Conservation (phyloP, 192 early-diverging fungal genomes). For the Coemansia sp. region DNA sequence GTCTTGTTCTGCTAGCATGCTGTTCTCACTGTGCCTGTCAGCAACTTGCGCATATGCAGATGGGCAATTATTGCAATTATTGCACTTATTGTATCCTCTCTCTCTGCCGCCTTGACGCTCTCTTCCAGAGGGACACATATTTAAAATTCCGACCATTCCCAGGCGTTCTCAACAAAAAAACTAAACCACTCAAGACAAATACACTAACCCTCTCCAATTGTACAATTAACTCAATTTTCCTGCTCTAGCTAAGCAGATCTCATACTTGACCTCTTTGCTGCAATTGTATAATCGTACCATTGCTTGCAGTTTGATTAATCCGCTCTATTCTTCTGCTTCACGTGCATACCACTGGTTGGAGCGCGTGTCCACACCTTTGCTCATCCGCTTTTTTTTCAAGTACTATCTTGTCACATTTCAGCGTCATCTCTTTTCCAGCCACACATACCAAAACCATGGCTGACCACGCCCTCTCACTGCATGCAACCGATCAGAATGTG, state of each 20-base stretch:
- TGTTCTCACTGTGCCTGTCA: neutral
- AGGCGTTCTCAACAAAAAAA: conserved; percentile 21
- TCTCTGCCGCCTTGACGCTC: neutral
- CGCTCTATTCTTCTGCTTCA: conserved; percentile 7
- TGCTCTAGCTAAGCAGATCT: neutral
- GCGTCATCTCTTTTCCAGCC: neutral
- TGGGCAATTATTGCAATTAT: conserved; percentile 2
- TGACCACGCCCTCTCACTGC: conserved; percentile 6
- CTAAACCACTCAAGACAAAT: neutral
- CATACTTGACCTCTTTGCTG: conserved; percentile 1
- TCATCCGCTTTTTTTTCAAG: neutral
- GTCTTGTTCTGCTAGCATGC: neutral
- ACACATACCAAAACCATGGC: conserved; percentile 20
- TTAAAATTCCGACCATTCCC: neutral
- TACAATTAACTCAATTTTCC: conserved; percentile 1
- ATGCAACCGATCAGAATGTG: conserved; percentile 33
- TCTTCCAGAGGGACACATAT: neutral
- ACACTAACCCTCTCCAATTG: conserved; percentile 1
- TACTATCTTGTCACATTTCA: neutral
- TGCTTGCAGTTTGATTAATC: neutral
- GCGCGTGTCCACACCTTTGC: conserved; percentile 7
- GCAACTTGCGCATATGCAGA: neutral
- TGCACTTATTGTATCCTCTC: neutral
- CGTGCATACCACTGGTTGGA: conserved; percentile 4
- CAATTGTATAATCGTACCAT: conserved; percentile 39